These are phyloP conservation scores for Mycosarcoma mackinlayi DNA, from an alignment of 1,284 basidiomycete genomes.

Conservation along the genomic window DNA sequence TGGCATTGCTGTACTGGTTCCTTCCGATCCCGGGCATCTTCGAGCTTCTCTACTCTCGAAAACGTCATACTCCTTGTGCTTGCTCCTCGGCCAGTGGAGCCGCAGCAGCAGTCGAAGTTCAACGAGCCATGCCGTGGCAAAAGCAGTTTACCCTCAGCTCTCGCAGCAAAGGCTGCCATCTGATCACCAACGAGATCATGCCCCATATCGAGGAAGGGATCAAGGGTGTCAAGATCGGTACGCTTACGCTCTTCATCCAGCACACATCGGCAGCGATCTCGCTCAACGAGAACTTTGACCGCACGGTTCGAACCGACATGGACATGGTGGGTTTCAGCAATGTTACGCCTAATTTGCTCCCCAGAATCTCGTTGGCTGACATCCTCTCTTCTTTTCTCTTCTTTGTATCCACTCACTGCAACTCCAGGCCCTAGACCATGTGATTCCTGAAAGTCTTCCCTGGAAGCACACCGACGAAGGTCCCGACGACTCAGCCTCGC, in stretches of 20 bases:
- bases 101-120: background rate
- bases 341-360: no score
- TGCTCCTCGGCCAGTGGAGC: background rate
- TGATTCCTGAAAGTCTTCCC: slow-evolving; percentile 83
- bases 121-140: slow-evolving; percentile 84
- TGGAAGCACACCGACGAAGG: slow-evolving; percentile 91
- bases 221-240: slow-evolving; percentile 65
- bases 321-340: slow-evolving; percentile 67
- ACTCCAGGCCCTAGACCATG: slow-evolving; percentile 74
- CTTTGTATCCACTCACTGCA: background rate
- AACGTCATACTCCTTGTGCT: background rate
- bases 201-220: slow-evolving; percentile 80
- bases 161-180: slow-evolving; percentile 75
- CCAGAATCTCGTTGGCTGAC: background rate
- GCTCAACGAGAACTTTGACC: slow-evolving; percentile 86
- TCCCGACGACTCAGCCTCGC: slow-evolving; percentile 72
- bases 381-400: background rate
- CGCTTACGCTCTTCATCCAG: slow-evolving; percentile 75
- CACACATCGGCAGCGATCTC: slow-evolving; percentile 90
- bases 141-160: slow-evolving; percentile 77
- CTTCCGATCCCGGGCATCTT: slow-evolving; percentile 46
- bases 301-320: slow-evolving; percentile 72
- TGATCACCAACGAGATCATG: slow-evolving; percentile 84
- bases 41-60: slow-evolving; percentile 26
- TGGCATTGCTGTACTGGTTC: slow-evolving; percentile 42